Base-by-base conservation (phyloP, 1,284 basidiomycete genomes). In the Trichosporon sp. region DNA sequence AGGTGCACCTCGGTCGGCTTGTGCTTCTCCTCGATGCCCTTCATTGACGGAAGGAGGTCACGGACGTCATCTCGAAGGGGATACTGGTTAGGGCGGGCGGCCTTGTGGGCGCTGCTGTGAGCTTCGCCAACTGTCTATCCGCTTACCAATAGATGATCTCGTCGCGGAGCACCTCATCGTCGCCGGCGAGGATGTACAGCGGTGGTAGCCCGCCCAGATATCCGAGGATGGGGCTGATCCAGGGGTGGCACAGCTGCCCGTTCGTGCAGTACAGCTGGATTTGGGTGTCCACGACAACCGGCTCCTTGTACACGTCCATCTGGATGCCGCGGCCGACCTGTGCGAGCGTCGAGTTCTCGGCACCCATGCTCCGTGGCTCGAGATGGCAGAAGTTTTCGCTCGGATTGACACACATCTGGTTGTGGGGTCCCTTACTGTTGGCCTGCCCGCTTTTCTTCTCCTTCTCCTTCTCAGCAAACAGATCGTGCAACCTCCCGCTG, bases 131-230 rank as follows among this genome's bases (percentile, higher is more conserved):
- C 26, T 26, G 26, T 26, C 26, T 26, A 1, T 12, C 26, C 43
- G 87, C 92, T 78, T 75, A 94, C 92, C 88, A 85, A 79, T 93
- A 98, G 48, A 98, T 89, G 65, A 94, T 91, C 83, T 98, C 96
- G 79, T 99, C 96, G 65, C 94, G 87, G 56, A 98, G 84, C 0
- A 98, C 94, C 84, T 99, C 96, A 76, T 91, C 91, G 76, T 98
- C 92, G 46, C 96, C 91, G 0, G 90, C 92, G 74, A 96, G 90
- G 75, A 99, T 86, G 66, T 94, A 86, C 66, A 98, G 80, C 2
- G 96, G 96, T 0, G 94, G 94, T 0, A 99, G 84, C 0, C 96
- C 96, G 7, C 96, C 96, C 7, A 98, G 87, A 78, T 95, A 96
- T 0, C 91, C 90, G 77, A 92, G 76, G 38, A 87, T 89, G 0